Conservation (phyloP, 352 stramenopile genomes). For the Aphanomyces astaci region DNA sequence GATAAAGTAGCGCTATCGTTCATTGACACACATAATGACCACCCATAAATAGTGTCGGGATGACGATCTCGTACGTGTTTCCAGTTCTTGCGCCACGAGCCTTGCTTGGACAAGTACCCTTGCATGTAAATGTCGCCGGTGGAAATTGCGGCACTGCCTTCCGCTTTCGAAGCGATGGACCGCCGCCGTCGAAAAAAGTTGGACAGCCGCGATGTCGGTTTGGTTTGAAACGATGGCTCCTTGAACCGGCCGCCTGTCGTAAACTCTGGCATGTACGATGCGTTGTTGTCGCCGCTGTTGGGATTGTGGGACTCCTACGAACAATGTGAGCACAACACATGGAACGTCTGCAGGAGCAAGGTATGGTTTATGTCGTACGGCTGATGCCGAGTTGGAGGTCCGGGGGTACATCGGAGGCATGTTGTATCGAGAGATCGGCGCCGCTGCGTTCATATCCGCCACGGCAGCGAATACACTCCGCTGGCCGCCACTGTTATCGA, state of each 20-base stretch:
- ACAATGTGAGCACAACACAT: neutral
- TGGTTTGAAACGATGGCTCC: conserved; percentile 68
- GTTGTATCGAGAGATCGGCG: neutral
- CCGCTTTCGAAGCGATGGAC: conserved; percentile 29
- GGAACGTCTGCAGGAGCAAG: neutral
- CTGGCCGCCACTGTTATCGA: neutral
- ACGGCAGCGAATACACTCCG: neutral
- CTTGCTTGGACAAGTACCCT: conserved; percentile 45
- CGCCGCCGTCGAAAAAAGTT: conserved; percentile 63
- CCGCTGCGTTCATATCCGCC: neutral
- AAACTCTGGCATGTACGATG: neutral
- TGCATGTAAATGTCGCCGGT: conserved; percentile 14
- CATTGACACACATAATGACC: neutral
- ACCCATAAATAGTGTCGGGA: neutral
- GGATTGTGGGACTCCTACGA: neutral
- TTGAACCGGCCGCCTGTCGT: conserved; percentile 33
- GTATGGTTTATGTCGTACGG: too few species aligned
- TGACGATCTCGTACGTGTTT: conserved; percentile 39
- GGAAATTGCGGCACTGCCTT: conserved; percentile 28
- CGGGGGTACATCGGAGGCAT: neutral
- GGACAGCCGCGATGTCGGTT: conserved; percentile 62
- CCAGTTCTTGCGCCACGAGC: conserved; percentile 81
- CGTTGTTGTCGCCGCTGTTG: neutral
- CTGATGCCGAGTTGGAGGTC: neutral
- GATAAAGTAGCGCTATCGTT: conserved; percentile 59